These are phyloP conservation scores for Immersiporthe knoxdaviesiana DNA, from an alignment of 2,329 filamentous ascomycete species.

Conservation along the genomic window DNA sequence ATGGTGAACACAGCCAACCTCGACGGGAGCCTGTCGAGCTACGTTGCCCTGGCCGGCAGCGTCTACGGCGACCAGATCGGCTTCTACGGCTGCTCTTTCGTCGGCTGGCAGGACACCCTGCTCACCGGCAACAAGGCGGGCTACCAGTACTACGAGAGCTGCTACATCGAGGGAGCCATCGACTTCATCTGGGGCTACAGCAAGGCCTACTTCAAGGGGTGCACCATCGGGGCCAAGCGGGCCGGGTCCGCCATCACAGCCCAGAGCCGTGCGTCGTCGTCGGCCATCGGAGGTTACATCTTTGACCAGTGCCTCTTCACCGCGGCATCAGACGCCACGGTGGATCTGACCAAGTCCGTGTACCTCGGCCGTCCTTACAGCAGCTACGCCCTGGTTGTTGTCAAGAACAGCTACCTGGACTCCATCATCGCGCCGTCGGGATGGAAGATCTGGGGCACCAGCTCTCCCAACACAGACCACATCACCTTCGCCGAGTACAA, in stretches of 20 bases:
- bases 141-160: constrained; percentile 47
- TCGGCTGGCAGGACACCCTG: constrained; percentile 50
- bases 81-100: constrained; percentile 47
- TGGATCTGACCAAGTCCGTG: constrained; percentile 38
- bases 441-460: constrained; percentile 51
- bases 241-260: constrained; percentile 45
- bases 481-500: constrained; percentile 57
- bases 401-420: constrained; percentile 51
- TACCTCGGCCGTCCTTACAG: constrained; percentile 59
- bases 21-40: constrained; percentile 32
- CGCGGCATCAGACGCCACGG: constrained; percentile 48
- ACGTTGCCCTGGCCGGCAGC: constrained; percentile 47
- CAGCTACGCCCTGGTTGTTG: constrained; percentile 53
- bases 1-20: constrained; percentile 38
- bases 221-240: constrained; percentile 36
- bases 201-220: constrained; percentile 38
- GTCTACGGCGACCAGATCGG: constrained; percentile 42
- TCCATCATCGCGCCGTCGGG: constrained; percentile 56
- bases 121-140: constrained; percentile 42
- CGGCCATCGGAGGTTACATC: constrained; percentile 49
- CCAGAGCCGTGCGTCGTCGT: constrained; percentile 44
- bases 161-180: constrained; percentile 40
- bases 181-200: constrained; percentile 36
- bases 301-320: constrained; percentile 50
- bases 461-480: constrained; percentile 45